Percentiles rank a stretch among this genome's conserved stretches.
phyloP scores from a whole-genome alignment of 768 basidiomycete species.

The Auricularia cornea region DNA sequence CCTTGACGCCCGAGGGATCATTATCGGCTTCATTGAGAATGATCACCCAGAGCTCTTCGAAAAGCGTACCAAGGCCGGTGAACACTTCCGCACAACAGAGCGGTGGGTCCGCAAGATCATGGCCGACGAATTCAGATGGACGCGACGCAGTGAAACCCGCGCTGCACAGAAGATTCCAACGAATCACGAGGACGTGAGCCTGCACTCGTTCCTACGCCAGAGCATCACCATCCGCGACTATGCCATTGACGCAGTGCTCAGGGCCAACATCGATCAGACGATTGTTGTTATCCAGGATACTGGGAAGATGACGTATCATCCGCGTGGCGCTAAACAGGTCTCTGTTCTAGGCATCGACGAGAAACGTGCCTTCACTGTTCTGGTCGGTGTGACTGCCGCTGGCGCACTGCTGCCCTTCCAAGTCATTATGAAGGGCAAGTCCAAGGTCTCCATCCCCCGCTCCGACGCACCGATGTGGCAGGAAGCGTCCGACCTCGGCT shows the following conservation, averaged over 20 bases:
- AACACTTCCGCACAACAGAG: constrained; percentile 21
- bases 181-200: constrained; percentile 6
- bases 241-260: constrained; percentile 14
- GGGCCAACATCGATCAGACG: constrained; percentile 20
- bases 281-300: constrained; percentile 11
- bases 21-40: constrained; percentile 20
- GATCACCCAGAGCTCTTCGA: constrained; percentile 21
- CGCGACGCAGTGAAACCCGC: constrained; percentile 19
- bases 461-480: constrained; percentile 9
- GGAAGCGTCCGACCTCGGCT: constrained; percentile 16
- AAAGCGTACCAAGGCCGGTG: constrained; percentile 16
- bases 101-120: constrained; percentile 19
- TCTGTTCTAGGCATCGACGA: constrained; percentile 21
- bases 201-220: constrained; percentile 15
- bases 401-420: constrained; percentile 31
- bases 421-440: constrained; percentile 27
- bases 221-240: constrained; percentile 12
- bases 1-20: constrained; percentile 20
- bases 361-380: constrained; percentile 23
- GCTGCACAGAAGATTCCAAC: constrained; percentile 20
- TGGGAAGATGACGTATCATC: constrained; percentile 12
- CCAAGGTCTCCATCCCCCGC: constrained; percentile 18
- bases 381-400: constrained; percentile 21
- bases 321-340: constrained; percentile 17
- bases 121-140: constrained; percentile 19